Evolutionary conservation across 208 protist genomes (phyloP).

Genomic region (Wallacemonas rigidus): DNA sequence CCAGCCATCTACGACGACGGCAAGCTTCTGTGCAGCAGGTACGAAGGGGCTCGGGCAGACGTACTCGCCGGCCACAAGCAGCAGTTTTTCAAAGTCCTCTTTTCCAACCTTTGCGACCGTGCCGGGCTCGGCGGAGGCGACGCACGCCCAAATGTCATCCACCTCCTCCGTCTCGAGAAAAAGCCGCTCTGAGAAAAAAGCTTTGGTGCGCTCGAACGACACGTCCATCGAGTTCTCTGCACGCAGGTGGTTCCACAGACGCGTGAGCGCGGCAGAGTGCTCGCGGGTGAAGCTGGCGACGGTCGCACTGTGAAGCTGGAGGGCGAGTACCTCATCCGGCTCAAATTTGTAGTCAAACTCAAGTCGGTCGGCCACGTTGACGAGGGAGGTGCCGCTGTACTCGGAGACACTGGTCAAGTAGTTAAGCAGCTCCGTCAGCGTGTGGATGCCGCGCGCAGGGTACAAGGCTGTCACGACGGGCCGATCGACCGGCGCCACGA

Average conservation of each 20-base stretch:
- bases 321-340: slow-evolving; percentile 53
- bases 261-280: slow-evolving; percentile 28
- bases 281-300: slow-evolving; percentile 45
- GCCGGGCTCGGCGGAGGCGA: slow-evolving; percentile 18
- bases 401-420: slow-evolving; percentile 81
- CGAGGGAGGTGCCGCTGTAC: slow-evolving; percentile 61
- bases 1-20: slow-evolving; percentile 34
- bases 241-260: slow-evolving; percentile 48
- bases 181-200: slow-evolving; percentile 48
- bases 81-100: slow-evolving; percentile 61
- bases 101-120: slow-evolving; percentile 45
- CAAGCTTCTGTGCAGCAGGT: slow-evolving; percentile 53
- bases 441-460: slow-evolving; percentile 62
- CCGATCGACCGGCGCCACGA: slow-evolving; percentile 55
- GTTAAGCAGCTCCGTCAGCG: slow-evolving; percentile 63
- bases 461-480: slow-evolving; percentile 78
- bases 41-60: slow-evolving; percentile 77
- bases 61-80: slow-evolving; percentile 47
- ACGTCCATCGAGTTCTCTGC: slow-evolving; percentile 37
- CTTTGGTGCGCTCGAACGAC: slow-evolving; percentile 32
- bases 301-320: slow-evolving; percentile 36
- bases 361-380: slow-evolving; percentile 63
- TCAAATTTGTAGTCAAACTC: slow-evolving; percentile 65
- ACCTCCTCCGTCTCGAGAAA: slow-evolving; percentile 41
- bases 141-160: slow-evolving; percentile 41